phyloP scores from a whole-genome alignment of 768 basidiomycete genomes.

The Dentipellis fragilis region DNA sequence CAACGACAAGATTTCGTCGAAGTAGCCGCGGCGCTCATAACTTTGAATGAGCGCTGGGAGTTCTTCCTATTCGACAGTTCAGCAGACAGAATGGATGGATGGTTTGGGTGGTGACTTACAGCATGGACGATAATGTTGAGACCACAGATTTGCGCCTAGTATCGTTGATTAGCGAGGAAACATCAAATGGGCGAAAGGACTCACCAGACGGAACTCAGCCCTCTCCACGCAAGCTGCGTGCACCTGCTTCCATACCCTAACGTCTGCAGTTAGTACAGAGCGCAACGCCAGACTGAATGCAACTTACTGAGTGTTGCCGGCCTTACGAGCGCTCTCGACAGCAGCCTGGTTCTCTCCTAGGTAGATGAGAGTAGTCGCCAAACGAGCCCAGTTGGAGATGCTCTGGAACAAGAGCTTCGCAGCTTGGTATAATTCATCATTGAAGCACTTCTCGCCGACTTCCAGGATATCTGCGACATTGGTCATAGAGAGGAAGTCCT shows the following conservation, averaged over 20 bases:
- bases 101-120: slow-evolving; percentile 16
- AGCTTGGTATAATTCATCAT: slow-evolving; percentile 95
- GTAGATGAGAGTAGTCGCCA: slow-evolving; percentile 97
- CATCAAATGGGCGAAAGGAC: slow-evolving; percentile 15
- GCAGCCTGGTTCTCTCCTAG: slow-evolving; percentile 96
- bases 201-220: slow-evolving; percentile 82
- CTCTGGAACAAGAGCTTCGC: slow-evolving; percentile 92
- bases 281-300: neutral
- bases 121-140: slow-evolving; percentile 96
- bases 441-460: slow-evolving; percentile 99
- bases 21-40: slow-evolving; percentile 88
- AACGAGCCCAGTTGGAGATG: slow-evolving; percentile 97
- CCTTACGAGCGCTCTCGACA: slow-evolving; percentile 98
- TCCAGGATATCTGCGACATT: slow-evolving; percentile 96
- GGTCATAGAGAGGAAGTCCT: slow-evolving; percentile 97
- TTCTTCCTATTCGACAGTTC: slow-evolving; percentile 48
- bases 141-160: slow-evolving; percentile 93
- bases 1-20: slow-evolving; percentile 85
- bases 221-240: slow-evolving; percentile 98
- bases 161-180: slow-evolving; percentile 1
- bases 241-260: slow-evolving; percentile 99
- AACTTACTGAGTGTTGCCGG: slow-evolving; percentile 92
- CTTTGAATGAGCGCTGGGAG: slow-evolving; percentile 61
- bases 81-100: neutral
- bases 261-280: slow-evolving; percentile 7